Evolutionary conservation across 208 protist genomes (phyloP), one percentile per base, ranked within the genome.

Genomic region (Leishmania major): DNA sequence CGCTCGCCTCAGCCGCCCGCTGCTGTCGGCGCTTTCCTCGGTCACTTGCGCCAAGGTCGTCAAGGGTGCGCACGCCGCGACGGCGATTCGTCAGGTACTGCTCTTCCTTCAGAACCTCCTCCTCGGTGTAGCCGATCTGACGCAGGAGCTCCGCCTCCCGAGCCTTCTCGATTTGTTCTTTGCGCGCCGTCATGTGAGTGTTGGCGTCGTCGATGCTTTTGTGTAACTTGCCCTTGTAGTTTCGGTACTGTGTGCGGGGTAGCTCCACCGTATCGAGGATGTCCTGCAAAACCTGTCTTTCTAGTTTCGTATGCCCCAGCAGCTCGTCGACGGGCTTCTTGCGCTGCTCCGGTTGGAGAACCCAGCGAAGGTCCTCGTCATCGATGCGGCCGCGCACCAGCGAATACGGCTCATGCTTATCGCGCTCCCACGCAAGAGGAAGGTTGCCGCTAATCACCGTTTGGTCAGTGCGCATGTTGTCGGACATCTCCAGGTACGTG

Each of bases 191-290:
- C 84, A 93, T 89, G 87, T 95, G 90, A 28, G 84, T 91, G 82
- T 96, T 96, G n/a, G 90, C 91, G 85, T 95, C 89, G 37, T 95
- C 91, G 72, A 96, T 94, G 64, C 90, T 87, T 71, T 93, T 95
- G 80, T 96, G 93, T 67, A 96, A 82, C 76, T 96, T 96, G 3
- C 93, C 93, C 86, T 95, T 96, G 84, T 96, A 96, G 82, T 96
- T 96, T 47, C 93, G 88, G 83, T 94, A 96, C 87, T 96, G 93
- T 74, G 80, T 87, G 25, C 93, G 91, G 1, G 93, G 93, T 45
- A 94, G 87, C 86, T 96, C 91, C 28, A 96, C 91, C 5, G 93
- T 96, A 81, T 96, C 93, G 25, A 96, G 62, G 67, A 96, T 94
- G 66, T 96, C 93, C 84, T 96, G 92, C 69, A 96, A 82, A 55